Conservation (phyloP, 768 basidiomycete genomes). For the Lentinula boryana region DNA sequence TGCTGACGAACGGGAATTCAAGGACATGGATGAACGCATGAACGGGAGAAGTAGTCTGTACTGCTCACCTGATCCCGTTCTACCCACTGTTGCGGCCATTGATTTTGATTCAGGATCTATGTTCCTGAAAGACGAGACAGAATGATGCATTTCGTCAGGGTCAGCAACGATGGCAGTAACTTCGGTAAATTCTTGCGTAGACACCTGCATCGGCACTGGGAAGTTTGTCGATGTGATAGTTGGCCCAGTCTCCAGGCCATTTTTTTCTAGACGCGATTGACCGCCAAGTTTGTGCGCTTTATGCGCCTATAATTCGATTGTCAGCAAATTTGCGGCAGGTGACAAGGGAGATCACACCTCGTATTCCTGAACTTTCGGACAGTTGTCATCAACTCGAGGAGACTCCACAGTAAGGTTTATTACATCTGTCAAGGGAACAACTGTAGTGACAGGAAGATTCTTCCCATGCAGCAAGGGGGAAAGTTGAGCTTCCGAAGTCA, state of each 20-base stretch:
- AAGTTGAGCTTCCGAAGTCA: slow-evolving; percentile 2
- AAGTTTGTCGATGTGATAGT: not conserved
- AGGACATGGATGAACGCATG: not conserved
- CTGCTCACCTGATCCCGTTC: not conserved
- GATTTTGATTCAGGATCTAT: not conserved
- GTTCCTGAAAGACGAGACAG: not conserved
- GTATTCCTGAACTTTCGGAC: not conserved
- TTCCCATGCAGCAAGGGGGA: not conserved
- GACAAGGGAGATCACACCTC: not conserved
- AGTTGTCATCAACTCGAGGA: not conserved
- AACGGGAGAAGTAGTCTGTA: not conserved
- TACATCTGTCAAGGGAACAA: not conserved
- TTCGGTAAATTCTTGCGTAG: not conserved
- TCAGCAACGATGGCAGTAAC: not conserved
- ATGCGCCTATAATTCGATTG: not conserved
- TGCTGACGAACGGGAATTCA: not conserved
- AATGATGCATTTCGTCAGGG: not conserved
- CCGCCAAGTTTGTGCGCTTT: not conserved
- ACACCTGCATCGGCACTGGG: not conserved
- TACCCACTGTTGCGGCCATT: not conserved
- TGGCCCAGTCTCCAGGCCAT: not conserved
- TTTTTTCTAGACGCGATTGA: not conserved
- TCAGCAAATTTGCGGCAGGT: not conserved
- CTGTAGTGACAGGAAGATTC: not conserved
- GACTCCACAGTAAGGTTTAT: not conserved